Conservation (phyloP, 192 early-diverging fungal genomes). For the Entomortierella parvispora region DNA sequence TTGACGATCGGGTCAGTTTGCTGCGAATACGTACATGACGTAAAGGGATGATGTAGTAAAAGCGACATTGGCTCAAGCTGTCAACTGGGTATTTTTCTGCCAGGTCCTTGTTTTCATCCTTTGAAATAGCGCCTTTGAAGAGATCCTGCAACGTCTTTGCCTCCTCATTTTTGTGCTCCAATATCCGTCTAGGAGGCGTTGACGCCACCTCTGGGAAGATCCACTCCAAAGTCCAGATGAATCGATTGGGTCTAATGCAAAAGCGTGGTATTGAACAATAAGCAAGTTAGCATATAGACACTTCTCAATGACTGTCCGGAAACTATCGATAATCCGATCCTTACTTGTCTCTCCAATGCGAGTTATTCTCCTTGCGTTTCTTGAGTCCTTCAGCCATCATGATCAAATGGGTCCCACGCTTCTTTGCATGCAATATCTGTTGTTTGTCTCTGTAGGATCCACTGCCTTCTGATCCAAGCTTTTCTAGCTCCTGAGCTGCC, state of each 20-base stretch:
- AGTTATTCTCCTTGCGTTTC: slow-evolving; percentile 62
- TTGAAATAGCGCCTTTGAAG: slow-evolving; percentile 2
- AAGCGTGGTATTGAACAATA: background rate
- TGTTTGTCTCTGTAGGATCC: slow-evolving; percentile 40
- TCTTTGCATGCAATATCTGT: slow-evolving; percentile 51
- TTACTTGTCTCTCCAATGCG: slow-evolving; percentile 63
- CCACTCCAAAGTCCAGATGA: slow-evolving; percentile 62
- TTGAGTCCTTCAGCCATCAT: slow-evolving; percentile 67
- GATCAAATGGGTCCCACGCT: slow-evolving; percentile 49
- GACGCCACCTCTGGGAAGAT: slow-evolving; percentile 38
- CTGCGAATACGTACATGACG: slow-evolving; percentile 34
- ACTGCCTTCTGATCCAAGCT: slow-evolving; percentile 25
- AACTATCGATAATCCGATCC: background rate
- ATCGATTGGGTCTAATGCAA: slow-evolving; percentile 41
- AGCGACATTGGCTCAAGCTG: slow-evolving; percentile 35
- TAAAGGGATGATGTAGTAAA: slow-evolving; percentile 54
- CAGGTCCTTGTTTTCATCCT: slow-evolving; percentile 21
- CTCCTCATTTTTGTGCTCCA: slow-evolving; percentile 41
- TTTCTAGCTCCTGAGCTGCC: slow-evolving; percentile 41
- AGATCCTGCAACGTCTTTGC: slow-evolving; percentile 13
- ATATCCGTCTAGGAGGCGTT: slow-evolving; percentile 10
- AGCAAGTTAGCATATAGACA: background rate
- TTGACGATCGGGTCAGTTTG: no score
- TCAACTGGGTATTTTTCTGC: slow-evolving; percentile 8
- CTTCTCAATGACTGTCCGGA: no score